Base-by-base conservation (phyloP, 495 filamentous ascomycete genomes). In the Aspergillus coremiiformis region DNA sequence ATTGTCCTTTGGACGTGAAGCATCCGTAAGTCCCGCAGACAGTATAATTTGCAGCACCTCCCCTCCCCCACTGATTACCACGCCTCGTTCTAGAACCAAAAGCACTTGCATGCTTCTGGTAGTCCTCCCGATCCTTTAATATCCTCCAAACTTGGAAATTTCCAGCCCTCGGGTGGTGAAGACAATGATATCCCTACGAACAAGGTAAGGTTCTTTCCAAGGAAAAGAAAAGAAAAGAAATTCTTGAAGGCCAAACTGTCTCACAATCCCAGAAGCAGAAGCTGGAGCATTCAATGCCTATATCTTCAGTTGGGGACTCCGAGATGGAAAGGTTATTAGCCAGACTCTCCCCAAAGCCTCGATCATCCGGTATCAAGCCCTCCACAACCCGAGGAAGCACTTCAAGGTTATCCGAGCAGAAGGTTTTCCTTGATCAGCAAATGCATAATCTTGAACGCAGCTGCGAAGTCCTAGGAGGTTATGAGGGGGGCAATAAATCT, bases 371-470 rank as follows among this genome's bases (percentile, higher is more conserved):
- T 42, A 33, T 32, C 32, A 55, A 66, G 9, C 50, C 60, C n/a
- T 56, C 58, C 19, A 43, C 61, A 21, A 58, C 57, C 19, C 49
- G 55, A 39, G 57, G 49, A 14, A 49, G 48, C n/a, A 72, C 87
- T 53, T 77, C 84, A 7, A 83, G 81, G 59, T 76, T 91, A 42
- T 76, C 80, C 22, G 80, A 89, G 65, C 85, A 90, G 57, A 77
- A 86, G 42, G 65, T 66, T 7, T 55, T 74, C n/a, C 66, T 81
- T 41, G 69, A 72, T 47, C 77, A 79, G 51, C 81, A 84, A 59
- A 74, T 75, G 22, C 68, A 79, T 39, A 60, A 68, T 41, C 54
- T 78, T 15, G 69, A 75, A 51, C 57, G 62, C 11, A 62, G 68
- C 32, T 60, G 57, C 67, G 62, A 49, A 30, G 50, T 52, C 47